Evolutionary conservation across 139 green algal species (phyloP).

Genomic region (Coccomyxa sp.): DNA sequence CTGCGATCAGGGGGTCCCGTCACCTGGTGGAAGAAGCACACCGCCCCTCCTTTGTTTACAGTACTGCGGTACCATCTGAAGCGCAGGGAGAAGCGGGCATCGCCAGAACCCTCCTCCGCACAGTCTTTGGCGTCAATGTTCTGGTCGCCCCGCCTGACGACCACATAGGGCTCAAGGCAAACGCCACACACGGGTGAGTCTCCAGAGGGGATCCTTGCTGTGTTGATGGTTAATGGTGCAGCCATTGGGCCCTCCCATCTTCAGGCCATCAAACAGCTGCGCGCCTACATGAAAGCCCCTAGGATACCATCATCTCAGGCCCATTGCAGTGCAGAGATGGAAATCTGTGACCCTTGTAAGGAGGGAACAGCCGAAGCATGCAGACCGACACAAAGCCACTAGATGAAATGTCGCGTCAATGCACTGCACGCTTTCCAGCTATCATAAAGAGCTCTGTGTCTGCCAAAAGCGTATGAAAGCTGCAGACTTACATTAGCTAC

Average conservation of each 20-base stretch:
- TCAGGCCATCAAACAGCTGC: background rate
- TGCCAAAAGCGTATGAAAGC: too few species aligned
- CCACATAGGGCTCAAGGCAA: conserved; percentile 82
- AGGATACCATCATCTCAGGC: too few species aligned
- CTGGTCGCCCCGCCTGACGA: conserved; percentile 64
- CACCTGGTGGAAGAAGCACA: conserved; percentile 58
- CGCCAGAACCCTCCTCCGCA: conserved; percentile 63
- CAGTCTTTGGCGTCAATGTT: conserved; percentile 71
- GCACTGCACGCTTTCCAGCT: too few species aligned
- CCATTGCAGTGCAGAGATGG: too few species aligned
- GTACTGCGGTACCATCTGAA: conserved; percentile 86
- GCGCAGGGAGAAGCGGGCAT: conserved; percentile 66
- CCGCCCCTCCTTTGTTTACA: conserved; percentile 58
- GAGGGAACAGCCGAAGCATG: too few species aligned
- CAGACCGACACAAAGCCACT: too few species aligned
- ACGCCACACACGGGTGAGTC: conserved; percentile 76
- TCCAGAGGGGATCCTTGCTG: conserved; percentile 47
- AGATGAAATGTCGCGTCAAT: too few species aligned
- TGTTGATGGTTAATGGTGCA: conserved; percentile 10
- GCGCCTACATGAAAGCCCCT: too few species aligned
- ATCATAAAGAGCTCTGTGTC: too few species aligned
- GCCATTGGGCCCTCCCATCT: background rate
- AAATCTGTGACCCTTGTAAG: too few species aligned
- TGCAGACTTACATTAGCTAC: too few species aligned
- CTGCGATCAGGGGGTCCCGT: background rate